phyloP scores from a whole-genome alignment of 192 early-diverging fungal species.

The Paraglomus occultum region DNA sequence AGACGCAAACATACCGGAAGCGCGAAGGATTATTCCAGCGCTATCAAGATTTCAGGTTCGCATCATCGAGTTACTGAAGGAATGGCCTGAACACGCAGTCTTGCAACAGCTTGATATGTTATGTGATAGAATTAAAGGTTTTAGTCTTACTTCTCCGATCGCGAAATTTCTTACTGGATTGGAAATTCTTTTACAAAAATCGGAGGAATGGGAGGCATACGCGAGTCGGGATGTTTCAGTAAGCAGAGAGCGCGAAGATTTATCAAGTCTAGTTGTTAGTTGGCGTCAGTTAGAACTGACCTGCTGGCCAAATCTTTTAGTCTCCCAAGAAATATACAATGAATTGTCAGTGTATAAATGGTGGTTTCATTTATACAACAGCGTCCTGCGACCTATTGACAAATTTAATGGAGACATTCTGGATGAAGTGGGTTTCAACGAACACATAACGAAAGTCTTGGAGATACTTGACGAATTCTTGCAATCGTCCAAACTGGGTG shows the following conservation, averaged over 20 bases:
- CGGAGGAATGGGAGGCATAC: constrained; percentile 93
- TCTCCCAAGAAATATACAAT: constrained; percentile 73
- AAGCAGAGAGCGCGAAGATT: constrained; percentile 61
- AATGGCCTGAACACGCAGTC: constrained; percentile 93
- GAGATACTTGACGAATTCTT: constrained; percentile 80
- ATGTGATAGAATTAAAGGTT: constrained; percentile 54
- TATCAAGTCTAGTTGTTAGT: constrained; percentile 70
- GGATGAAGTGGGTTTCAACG: constrained; percentile 37
- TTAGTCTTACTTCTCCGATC: constrained; percentile 78
- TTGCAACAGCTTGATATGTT: constrained; percentile 74
- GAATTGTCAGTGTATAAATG: constrained; percentile 63
- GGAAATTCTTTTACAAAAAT: constrained; percentile 83
- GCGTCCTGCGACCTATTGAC: constrained; percentile 47
- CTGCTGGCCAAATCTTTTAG: constrained; percentile 85
- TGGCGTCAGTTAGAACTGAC: constrained; percentile 94
- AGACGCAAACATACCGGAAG: constrained; percentile 75
- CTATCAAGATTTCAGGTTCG: constrained; percentile 59
- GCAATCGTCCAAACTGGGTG: constrained; percentile 71
- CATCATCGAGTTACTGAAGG: constrained; percentile 57
- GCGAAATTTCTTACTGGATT: constrained; percentile 89
- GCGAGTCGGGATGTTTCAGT: constrained; percentile 80
- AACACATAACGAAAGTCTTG: constrained; percentile 51
- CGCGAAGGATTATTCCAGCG: constrained; percentile 60
- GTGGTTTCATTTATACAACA: constrained; percentile 89
- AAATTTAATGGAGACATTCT: constrained; percentile 10